Evolutionary conservation across 345 rosid species (phyloP).

Genomic region (Noccaea caerulescens): DNA sequence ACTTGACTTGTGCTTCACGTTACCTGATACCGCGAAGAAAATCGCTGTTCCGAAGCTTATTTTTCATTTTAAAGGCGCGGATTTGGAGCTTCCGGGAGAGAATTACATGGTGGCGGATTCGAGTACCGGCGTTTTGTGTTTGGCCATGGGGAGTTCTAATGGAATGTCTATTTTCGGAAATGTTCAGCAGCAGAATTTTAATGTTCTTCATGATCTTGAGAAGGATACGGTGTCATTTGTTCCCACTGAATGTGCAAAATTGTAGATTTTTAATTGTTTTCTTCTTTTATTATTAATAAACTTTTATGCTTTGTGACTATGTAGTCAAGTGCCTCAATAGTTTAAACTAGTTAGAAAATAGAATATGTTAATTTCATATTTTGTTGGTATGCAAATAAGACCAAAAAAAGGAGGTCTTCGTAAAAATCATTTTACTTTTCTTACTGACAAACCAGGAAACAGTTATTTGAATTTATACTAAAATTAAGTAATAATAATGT

Average conservation of each 20-base stretch:
- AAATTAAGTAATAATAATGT: neutral
- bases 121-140: constrained; percentile 60
- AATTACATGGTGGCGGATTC: constrained; percentile 83
- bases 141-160: constrained; percentile 84
- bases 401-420: constrained; percentile 2
- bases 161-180: constrained; percentile 95
- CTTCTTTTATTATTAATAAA: constrained; percentile 11
- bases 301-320: constrained; percentile 9
- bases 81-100: constrained; percentile 78
- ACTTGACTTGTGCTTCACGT: constrained; percentile 78
- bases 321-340: neutral
- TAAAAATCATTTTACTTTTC: neutral
- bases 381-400: neutral
- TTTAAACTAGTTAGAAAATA: neutral
- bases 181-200: constrained; percentile 83
- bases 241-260: constrained; percentile 63
- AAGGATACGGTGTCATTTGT: constrained; percentile 70
- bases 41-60: constrained; percentile 68
- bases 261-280: constrained; percentile 46
- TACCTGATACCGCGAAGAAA: constrained; percentile 47
- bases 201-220: constrained; percentile 72
- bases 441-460: neutral
- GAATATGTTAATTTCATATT: too few species aligned
- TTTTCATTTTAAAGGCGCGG: constrained; percentile 75
- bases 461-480: neutral